Evolutionary conservation across 306 rosid species (phyloP).

Genomic region (Sesbania bispinosa): DNA sequence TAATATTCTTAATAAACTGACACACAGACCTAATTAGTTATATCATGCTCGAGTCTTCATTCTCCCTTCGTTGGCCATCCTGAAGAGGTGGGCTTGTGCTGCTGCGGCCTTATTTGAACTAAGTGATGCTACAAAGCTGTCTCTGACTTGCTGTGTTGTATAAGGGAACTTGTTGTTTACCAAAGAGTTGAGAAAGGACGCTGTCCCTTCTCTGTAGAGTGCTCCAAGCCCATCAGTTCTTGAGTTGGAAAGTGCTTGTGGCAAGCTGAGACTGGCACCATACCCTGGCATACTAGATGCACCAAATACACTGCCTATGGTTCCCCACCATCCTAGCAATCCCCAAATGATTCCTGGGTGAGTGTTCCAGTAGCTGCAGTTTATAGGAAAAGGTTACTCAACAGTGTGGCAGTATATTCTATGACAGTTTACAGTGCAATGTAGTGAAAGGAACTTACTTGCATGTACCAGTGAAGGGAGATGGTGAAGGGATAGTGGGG

Average conservation of each 20-base stretch:
- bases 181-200: conserved; percentile 82
- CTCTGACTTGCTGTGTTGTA: conserved; percentile 71
- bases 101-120: conserved; percentile 66
- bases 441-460: conserved; percentile 56
- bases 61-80: conserved; percentile 76
- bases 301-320: conserved; percentile 67
- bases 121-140: conserved; percentile 59
- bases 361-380: conserved; percentile 79
- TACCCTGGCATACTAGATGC: conserved; percentile 48
- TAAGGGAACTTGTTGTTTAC: conserved; percentile 68
- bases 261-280: conserved; percentile 53
- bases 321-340: conserved; percentile 92
- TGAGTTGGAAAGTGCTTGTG: conserved; percentile 79
- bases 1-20: conserved; percentile 17
- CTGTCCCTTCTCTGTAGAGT: conserved; percentile 84
- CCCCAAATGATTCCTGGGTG: conserved; percentile 93
- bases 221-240: conserved; percentile 72
- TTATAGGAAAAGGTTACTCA: conserved; percentile 10
- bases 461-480: conserved; percentile 89
- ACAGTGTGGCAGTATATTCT: neutral
- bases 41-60: conserved; percentile 57
- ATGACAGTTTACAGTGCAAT: conserved; percentile 9
- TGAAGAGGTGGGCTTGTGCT: conserved; percentile 70
- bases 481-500: conserved; percentile 55
- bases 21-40: conserved; percentile 1